Base-by-base conservation (phyloP, 2,329 filamentous ascomycete genomes). In the Bertia moriformis region DNA sequence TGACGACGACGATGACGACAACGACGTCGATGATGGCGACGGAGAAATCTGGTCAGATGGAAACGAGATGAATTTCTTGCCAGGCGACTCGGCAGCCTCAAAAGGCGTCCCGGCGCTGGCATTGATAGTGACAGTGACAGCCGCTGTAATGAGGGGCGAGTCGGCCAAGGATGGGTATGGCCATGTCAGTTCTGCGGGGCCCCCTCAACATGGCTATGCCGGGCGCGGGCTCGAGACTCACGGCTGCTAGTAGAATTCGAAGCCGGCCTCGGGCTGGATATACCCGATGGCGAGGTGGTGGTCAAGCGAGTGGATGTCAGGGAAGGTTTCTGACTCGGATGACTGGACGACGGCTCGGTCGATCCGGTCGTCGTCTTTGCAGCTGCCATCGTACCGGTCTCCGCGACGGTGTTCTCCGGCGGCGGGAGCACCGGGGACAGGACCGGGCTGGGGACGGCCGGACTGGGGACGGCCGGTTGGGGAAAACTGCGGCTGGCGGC, bases 281-380 rank as follows among this genome's bases (percentile, higher is more conserved):
- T 7, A 27, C n/a, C 22, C 7, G 22, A 27, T 7, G 22, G 22
- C 22, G 22, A n/a, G n/a, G n/a, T n/a, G n/a, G n/a, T 27, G 22
- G 22, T 7, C 7, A 43, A 54, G 50, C 46, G 55, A 52, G 48
- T 40, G 47, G 56, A 52, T 45, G 54, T 56, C 52, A 55, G 41
- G 37, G 42, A 37, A 36, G 44, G 46, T 48, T 44, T 51, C 43
- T 14, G 48, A 44, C 14, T 52, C 47, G 38, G 48, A 44, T 38
- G 49, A 46, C 39, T 18, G 46, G 41, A 39, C 41, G 40, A 35
- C 46, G 46, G 41, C 45, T 43, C 43, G 51, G 53, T 51, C 51
- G 22, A 27, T 10, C n/a, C n/a, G 7, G 22, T n/a, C 22, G 22
- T 27, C 22, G 7, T 27, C 22, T 7, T 27, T n/a, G 22, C 7